A percentile compares a stretch with the other conserved stretches of the same genome.
These are phyloP conservation scores for Naganishia kalamii DNA, from an alignment of 768 basidiomycete species.

Conservation along the genomic window DNA sequence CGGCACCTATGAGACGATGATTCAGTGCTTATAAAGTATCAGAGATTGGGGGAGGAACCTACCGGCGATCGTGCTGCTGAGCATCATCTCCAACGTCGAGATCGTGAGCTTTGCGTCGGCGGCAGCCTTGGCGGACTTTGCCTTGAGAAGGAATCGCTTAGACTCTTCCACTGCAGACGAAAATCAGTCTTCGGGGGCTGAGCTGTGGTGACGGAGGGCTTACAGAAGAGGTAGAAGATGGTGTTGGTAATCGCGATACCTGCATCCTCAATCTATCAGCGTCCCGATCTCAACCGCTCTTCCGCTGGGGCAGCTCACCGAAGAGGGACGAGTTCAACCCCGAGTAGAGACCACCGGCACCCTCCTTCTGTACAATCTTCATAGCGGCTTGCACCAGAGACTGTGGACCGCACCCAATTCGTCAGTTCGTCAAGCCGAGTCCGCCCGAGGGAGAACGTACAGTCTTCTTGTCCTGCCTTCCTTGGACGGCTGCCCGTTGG, in stretches of 20 bases:
- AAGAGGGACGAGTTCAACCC: conserved; percentile 77
- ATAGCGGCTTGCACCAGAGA: conserved; percentile 49
- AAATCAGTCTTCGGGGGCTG: background rate
- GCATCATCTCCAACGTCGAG: conserved; percentile 73
- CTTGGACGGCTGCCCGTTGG: conserved; percentile 85
- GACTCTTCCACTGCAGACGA: conserved; percentile 44
- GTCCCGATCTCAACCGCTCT: background rate
- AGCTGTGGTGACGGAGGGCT: conserved; percentile 8
- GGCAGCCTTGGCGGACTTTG: conserved; percentile 17
- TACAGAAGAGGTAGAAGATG: conserved; percentile 64
- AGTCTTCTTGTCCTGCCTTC: conserved; percentile 69
- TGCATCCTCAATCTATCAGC: background rate
- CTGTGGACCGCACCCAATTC: background rate
- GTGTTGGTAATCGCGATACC: conserved; percentile 91
- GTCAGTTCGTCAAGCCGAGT: background rate
- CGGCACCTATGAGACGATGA: conserved; percentile 58
- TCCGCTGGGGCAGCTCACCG: background rate
- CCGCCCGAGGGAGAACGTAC: conserved; percentile 47
- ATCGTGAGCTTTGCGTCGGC: conserved; percentile 52
- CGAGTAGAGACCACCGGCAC: conserved; percentile 73
- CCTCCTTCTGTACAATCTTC: conserved; percentile 74
- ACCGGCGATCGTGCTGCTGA: conserved; percentile 84
- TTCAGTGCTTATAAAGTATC: background rate
- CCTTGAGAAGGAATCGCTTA: conserved; percentile 40
- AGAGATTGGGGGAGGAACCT: conserved; percentile 21